Conservation (phyloP, 2,329 filamentous ascomycete species). For the Capronia epimyces region DNA sequence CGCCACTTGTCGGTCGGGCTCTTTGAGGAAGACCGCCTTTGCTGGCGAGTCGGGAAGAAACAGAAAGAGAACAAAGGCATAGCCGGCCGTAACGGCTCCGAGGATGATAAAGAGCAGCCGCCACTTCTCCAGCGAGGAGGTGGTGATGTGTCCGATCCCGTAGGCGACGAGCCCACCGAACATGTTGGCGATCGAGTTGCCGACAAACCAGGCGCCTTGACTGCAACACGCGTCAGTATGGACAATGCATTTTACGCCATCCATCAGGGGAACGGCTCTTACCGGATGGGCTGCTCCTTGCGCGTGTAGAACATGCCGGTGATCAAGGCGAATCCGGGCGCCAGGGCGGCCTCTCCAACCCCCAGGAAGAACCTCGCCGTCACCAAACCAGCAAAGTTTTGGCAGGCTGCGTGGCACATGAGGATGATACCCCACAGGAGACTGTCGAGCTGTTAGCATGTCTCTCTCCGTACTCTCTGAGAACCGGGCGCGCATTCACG, state of each 20-base stretch:
- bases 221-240: slow-evolving; percentile 6
- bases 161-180: slow-evolving; percentile 45
- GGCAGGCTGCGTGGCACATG: slow-evolving; percentile 34
- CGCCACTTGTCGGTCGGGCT: slow-evolving; percentile 43
- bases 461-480: background rate
- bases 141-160: slow-evolving; percentile 37
- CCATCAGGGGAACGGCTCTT: background rate
- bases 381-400: slow-evolving; percentile 35
- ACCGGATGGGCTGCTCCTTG: slow-evolving; percentile 33
- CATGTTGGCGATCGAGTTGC: slow-evolving; percentile 33
- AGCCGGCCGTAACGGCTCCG: slow-evolving; percentile 31
- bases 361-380: slow-evolving; percentile 42
- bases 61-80: slow-evolving; percentile 24
- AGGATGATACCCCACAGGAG: slow-evolving; percentile 34
- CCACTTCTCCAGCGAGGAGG: slow-evolving; percentile 39
- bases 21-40: slow-evolving; percentile 41
- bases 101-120: slow-evolving; percentile 51
- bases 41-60: slow-evolving; percentile 49
- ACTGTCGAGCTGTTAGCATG: background rate
- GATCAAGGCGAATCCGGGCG: slow-evolving; percentile 37
- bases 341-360: slow-evolving; percentile 37
- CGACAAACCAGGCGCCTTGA: slow-evolving; percentile 35
- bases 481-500: background rate
- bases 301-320: slow-evolving; percentile 39
- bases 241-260: background rate